Evolutionary conservation across 2,329 filamentous ascomycete genomes (phyloP).

Genomic region (Byssoonygena ceratinophila): DNA sequence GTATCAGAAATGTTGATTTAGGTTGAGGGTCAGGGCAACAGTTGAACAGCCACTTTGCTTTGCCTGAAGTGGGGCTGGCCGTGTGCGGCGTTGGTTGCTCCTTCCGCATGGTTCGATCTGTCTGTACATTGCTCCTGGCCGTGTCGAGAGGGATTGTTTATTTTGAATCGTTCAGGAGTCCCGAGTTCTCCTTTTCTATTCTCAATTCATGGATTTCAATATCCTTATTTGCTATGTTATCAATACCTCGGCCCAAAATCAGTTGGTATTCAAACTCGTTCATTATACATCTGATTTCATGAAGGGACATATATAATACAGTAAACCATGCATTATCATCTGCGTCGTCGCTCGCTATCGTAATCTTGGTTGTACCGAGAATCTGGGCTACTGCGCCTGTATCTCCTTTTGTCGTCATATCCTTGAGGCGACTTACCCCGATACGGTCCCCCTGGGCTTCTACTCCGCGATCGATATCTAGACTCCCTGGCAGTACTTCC

Average conservation of each 20-base stretch:
- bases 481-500: conserved; percentile 24
- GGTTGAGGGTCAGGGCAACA: not conserved
- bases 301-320: not conserved
- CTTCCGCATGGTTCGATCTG: no score
- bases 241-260: not conserved
- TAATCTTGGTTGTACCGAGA: conserved; percentile 18
- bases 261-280: not conserved
- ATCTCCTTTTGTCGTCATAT: conserved; percentile 25
- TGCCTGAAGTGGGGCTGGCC: not conserved
- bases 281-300: not conserved
- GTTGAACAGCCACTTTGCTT: not conserved
- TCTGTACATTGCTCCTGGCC: not conserved
- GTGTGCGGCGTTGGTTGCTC: not conserved
- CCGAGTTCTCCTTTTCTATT: not conserved
- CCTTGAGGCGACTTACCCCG: conserved; percentile 22
- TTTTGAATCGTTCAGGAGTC: not conserved
- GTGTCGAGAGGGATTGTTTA: not conserved
- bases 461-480: conserved; percentile 29
- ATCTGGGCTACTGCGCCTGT: conserved; percentile 16
- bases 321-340: conserved; percentile 5
- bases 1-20: conserved; percentile 17
- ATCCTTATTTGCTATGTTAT: not conserved
- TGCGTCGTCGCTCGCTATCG: conserved; percentile 9
- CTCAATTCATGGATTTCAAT: not conserved
- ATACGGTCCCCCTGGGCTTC: conserved; percentile 35